A percentile compares a stretch with the other conserved stretches of the same genome.
Conservation (phyloP, 2,329 filamentous ascomycete genomes). For the Ascochyta pisi region DNA sequence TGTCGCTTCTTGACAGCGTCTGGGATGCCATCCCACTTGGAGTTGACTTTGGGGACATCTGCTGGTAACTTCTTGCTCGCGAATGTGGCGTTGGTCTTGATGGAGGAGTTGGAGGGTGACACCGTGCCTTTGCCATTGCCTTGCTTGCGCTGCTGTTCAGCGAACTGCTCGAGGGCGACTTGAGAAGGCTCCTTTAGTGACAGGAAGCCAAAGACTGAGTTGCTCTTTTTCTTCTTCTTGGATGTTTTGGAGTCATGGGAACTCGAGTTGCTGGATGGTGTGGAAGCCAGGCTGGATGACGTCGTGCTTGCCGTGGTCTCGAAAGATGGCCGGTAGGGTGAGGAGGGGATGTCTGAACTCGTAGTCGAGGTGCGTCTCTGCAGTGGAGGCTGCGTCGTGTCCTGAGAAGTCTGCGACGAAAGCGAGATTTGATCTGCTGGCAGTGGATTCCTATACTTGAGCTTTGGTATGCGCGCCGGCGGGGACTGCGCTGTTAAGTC, state of each 20-base stretch:
- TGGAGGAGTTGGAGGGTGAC: constrained; percentile 19
- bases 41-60: constrained; percentile 60
- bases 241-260: constrained; percentile 38
- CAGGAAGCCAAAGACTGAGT: constrained; percentile 54
- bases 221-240: constrained; percentile 45
- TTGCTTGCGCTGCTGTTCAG: constrained; percentile 53
- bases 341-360: constrained; percentile 12
- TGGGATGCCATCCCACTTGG: constrained; percentile 62
- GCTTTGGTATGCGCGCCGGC: constrained; percentile 42
- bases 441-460: constrained; percentile 44
- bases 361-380: constrained; percentile 9
- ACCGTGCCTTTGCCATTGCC: constrained; percentile 33
- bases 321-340: constrained; percentile 20
- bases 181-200: constrained; percentile 59
- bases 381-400: constrained; percentile 12
- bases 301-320: constrained; percentile 30
- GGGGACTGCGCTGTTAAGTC: constrained; percentile 36
- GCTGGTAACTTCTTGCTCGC: constrained; percentile 55
- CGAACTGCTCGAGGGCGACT: constrained; percentile 55
- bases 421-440: constrained; percentile 31
- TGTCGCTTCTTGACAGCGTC: constrained; percentile 44
- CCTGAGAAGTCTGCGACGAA: constrained; percentile 13
- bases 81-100: constrained; percentile 27
- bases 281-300: constrained; percentile 45
- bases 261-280: constrained; percentile 31